Conservation (phyloP, 306 rosid species). For the Betula pendula region DNA sequence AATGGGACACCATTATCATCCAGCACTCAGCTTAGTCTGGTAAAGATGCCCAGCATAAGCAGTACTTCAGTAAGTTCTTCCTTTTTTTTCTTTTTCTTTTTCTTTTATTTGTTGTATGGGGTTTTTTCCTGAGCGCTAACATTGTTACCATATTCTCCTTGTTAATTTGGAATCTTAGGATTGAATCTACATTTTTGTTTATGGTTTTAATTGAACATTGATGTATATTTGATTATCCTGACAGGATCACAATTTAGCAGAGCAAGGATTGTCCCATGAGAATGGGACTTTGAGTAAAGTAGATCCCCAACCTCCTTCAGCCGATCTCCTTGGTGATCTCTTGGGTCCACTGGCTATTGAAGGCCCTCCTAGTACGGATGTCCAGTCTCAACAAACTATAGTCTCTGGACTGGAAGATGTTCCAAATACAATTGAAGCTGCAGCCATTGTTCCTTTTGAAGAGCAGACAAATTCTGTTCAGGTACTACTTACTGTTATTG, state of each 20-base stretch:
- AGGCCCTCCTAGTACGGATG: constrained; percentile 72
- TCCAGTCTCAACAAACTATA: constrained; percentile 42
- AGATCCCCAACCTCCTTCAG: constrained; percentile 58
- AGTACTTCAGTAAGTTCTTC: constrained; percentile 54
- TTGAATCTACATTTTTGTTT: constrained; percentile 1
- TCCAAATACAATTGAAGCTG: constrained; percentile 50
- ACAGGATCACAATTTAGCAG: constrained; percentile 68
- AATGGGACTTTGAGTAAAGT: constrained; percentile 66
- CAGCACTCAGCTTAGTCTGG: constrained; percentile 67
- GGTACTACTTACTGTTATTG: constrained; percentile 42
- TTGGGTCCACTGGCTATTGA: constrained; percentile 95
- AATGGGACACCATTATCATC: constrained; percentile 55
- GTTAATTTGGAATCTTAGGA: constrained; percentile 13
- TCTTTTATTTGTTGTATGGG: background rate
- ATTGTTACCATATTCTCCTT: background rate
- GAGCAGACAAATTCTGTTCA: constrained; percentile 73
- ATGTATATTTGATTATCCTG: constrained; percentile 19
- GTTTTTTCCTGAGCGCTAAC: background rate
- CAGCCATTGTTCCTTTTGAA: constrained; percentile 93
- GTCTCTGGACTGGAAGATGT: constrained; percentile 54
- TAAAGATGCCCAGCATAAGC: constrained; percentile 71
- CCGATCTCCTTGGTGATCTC: constrained; percentile 80
- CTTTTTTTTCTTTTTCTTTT: background rate
- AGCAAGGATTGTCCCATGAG: constrained; percentile 51
- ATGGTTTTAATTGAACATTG: constrained; percentile 19